phyloP scores from a whole-genome alignment of 139 green algal species.

The Zygnema cylindricum region DNA sequence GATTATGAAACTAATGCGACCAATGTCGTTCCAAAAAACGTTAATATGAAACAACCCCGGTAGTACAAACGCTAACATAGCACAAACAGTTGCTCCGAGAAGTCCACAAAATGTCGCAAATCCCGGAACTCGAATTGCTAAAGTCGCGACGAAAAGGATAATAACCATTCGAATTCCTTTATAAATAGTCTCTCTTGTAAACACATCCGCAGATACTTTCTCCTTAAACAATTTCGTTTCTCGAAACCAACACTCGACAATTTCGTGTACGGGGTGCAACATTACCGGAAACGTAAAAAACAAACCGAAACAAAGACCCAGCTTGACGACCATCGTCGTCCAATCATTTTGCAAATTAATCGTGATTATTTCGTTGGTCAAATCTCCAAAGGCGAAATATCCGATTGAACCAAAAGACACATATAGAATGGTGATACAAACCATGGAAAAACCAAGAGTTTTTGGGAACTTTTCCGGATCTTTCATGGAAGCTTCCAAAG shows the following conservation, averaged over 20 bases:
- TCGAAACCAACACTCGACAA: constrained; percentile 20
- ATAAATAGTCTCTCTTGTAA: not conserved
- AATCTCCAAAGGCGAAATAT: constrained; percentile 59
- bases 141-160: not conserved
- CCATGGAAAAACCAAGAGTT: constrained; percentile 52
- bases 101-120: constrained; percentile 48
- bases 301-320: constrained; percentile 66
- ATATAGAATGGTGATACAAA: constrained; percentile 63
- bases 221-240: constrained; percentile 36
- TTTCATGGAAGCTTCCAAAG: constrained; percentile 68
- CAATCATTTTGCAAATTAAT: constrained; percentile 67
- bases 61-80: constrained; percentile 54
- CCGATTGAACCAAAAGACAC: constrained; percentile 63
- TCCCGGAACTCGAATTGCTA: constrained; percentile 39
- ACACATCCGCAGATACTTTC: constrained; percentile 22
- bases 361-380: constrained; percentile 69
- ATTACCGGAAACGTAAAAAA: constrained; percentile 74
- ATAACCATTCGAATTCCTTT: constrained; percentile 18
- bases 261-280: constrained; percentile 66
- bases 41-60: constrained; percentile 36
- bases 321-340: constrained; percentile 64
- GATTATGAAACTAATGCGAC: not conserved
- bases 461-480: constrained; percentile 60
- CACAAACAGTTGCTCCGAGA: constrained; percentile 43
- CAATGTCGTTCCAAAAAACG: constrained; percentile 1